Conservation (phyloP, 1,284 basidiomycete genomes). For the Singerocomus rubriflavus region DNA sequence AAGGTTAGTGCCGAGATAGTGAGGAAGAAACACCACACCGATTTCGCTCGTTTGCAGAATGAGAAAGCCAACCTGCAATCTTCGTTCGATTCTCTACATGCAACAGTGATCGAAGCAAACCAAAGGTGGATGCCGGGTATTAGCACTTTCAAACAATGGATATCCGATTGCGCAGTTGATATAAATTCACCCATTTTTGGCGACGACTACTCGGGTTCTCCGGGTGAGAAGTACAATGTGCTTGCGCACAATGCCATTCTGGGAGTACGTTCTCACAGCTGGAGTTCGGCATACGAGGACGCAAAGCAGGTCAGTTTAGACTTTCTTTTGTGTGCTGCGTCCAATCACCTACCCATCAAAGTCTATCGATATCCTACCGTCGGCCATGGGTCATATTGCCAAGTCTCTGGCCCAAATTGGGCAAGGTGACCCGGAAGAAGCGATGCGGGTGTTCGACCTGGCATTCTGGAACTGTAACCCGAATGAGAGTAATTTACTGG, state of each 20-base stretch:
- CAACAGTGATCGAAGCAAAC: no score
- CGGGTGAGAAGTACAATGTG: neutral
- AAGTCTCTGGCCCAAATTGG: constrained; percentile 1
- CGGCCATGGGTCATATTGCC: constrained; percentile 7
- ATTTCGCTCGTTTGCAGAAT: no score
- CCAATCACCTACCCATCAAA: neutral
- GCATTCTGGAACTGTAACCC: neutral
- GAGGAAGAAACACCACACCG: no score
- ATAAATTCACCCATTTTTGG: neutral
- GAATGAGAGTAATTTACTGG: neutral
- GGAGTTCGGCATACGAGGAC: neutral
- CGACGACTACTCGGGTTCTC: neutral
- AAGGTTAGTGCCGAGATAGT: no score
- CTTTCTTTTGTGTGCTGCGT: neutral
- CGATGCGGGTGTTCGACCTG: constrained; percentile 1
- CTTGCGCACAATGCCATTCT: neutral
- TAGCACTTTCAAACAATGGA: neutral
- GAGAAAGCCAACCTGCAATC: neutral
- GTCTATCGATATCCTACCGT: constrained; percentile 2
- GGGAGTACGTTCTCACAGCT: neutral
- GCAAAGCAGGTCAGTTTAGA: neutral
- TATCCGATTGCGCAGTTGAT: neutral
- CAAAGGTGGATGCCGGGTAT: neutral
- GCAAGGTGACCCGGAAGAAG: neutral
- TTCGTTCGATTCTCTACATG: neutral